Evolutionary conservation across 805 yeast species (phyloP), one percentile per base, ranked within the genome.

Genomic region (Teunomyces panamensis): DNA sequence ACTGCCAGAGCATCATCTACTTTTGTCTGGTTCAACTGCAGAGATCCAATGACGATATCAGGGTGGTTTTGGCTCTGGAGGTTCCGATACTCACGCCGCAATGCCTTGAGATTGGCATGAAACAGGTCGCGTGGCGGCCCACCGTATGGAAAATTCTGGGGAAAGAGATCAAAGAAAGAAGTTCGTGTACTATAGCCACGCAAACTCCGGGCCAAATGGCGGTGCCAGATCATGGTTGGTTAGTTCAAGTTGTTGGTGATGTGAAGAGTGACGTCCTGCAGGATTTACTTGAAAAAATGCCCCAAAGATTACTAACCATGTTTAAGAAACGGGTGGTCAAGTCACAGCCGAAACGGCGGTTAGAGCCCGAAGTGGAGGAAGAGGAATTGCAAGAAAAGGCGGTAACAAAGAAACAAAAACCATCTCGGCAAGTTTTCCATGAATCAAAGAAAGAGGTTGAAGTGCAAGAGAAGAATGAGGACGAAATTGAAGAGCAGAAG

Each of bases 51-150:
- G 9, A 49, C 43, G 50, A 74, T 72, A 68, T 92, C 99, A 0
- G 99, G 99, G 61, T 92, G 99, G 43, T 79, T 75, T 49, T 76
- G 73, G 32, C 86, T 79, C 64, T 92, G 98, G 28, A 90, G 69
- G 7, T 59, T 53, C 34, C 96, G 69, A 63, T 83, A 92, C 63
- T 94, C 98, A 49, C 81, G 77, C 44, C 96, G 77, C 42, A 92
- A 73, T 13, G 67, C 58, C 42, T 74, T 68, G 10, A 71, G 57
- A 57, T 89, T 83, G 4, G 89, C 65, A 1, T 63, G 58, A 67
- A 89, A 92, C 29, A 75, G 63, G 20, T 83, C 84, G 1, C 56
- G 49, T 1, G 86, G 85, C 2, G 90, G 89, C 2, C 83, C 79
- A 0, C 84, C 84, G 1, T 73, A 47, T 0, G 88, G 85, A 51